Evolutionary conservation across 805 yeast genomes (phyloP).

Genomic region (Wickerhamiella musiphila): DNA sequence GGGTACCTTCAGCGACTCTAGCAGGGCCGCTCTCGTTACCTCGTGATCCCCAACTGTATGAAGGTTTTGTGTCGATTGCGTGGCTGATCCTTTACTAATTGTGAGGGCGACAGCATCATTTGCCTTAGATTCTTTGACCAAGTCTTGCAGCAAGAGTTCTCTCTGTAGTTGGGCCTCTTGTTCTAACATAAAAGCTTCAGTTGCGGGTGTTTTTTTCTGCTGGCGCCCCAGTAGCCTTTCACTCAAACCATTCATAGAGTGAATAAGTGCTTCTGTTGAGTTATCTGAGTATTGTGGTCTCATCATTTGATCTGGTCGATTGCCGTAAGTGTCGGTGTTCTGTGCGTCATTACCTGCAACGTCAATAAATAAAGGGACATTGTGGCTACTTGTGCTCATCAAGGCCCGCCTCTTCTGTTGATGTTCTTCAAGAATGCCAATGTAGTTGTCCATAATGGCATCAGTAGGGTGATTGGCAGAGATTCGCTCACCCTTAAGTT

Average conservation of each 20-base stretch:
- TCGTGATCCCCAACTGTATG: neutral
- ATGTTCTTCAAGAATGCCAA: constrained; percentile 49
- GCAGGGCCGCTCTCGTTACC: neutral
- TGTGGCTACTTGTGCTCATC: constrained; percentile 3
- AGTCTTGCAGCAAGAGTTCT: constrained; percentile 17
- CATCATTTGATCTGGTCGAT: constrained; percentile 83
- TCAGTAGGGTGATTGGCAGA: constrained; percentile 68
- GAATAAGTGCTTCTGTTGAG: constrained; percentile 59
- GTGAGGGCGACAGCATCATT: constrained; percentile 6
- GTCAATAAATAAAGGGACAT: constrained; percentile 57
- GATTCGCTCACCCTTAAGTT: constrained; percentile 76
- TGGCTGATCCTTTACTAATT: constrained; percentile 1
- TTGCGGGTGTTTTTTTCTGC: constrained; percentile 16
- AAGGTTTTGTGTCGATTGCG: constrained; percentile 4
- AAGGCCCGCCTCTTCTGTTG: constrained; percentile 24
- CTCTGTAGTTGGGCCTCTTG: constrained; percentile 8
- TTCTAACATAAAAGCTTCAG: constrained; percentile 25
- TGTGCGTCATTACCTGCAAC: constrained; percentile 68
- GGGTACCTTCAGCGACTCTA: constrained; percentile 7
- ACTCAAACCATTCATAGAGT: constrained; percentile 78
- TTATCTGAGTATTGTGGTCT: constrained; percentile 36
- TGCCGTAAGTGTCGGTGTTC: constrained; percentile 58
- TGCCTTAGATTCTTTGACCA: constrained; percentile 8
- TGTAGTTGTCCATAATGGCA: constrained; percentile 64
- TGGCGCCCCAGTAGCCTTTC: constrained; percentile 52